phyloP scores from a whole-genome alignment of 257 asterid species.

The Datura wrightii region DNA sequence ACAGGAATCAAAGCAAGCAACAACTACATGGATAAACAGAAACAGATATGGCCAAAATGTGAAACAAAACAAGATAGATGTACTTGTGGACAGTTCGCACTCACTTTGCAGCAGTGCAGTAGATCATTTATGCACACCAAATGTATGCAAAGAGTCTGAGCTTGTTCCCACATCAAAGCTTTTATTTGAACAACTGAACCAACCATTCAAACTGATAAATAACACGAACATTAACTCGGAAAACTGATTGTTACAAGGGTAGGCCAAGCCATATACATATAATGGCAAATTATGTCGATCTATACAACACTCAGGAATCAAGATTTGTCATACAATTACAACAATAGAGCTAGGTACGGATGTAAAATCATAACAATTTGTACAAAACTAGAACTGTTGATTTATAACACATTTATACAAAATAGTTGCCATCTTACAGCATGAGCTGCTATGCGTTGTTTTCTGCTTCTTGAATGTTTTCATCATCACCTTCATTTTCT shows the following conservation, averaged over 20 bases:
- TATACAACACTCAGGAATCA: background rate
- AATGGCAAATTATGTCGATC: background rate
- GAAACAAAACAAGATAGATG: background rate
- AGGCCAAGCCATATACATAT: background rate
- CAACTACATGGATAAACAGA: background rate
- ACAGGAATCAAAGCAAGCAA: background rate
- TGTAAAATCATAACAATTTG: background rate
- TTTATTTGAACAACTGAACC: background rate
- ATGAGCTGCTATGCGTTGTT: slow-evolving; percentile 40
- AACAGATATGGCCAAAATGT: background rate
- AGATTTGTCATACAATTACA: background rate
- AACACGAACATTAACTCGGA: background rate
- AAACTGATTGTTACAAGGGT: background rate
- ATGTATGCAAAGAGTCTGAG: background rate
- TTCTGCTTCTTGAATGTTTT: slow-evolving; percentile 66
- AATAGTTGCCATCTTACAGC: slow-evolving; percentile 37
- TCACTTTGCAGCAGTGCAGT: background rate
- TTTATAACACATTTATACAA: background rate
- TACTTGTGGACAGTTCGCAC: background rate
- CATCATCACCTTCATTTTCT: slow-evolving; percentile 62
- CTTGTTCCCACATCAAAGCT: background rate
- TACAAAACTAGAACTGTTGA: background rate
- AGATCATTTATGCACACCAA: background rate
- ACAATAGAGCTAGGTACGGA: background rate
- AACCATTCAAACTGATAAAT: background rate